Conservation (phyloP, 345 rosid species). For the Leavenworthia alabamica region DNA sequence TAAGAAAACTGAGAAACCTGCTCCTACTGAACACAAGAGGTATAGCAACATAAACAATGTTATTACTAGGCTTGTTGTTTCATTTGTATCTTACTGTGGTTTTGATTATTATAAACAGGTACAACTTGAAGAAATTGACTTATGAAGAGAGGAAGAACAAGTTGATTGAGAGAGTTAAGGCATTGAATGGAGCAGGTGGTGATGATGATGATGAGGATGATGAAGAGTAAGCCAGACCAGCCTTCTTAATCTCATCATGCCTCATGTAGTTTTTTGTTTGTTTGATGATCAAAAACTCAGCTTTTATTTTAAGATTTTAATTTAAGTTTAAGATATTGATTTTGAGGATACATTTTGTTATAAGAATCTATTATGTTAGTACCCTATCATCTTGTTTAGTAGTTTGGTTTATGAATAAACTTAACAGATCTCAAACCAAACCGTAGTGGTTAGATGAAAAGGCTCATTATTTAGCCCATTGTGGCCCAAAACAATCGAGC, state of each 20-base stretch:
- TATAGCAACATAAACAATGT: neutral
- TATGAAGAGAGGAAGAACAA: too few relatives aligned
- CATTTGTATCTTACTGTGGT: neutral
- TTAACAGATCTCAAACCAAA: too few relatives aligned
- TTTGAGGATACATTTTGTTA: neutral
- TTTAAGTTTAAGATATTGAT: constrained; percentile 18
- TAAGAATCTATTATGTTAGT: neutral
- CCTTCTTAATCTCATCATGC: neutral
- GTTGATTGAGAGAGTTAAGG: too few relatives aligned
- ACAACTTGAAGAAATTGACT: constrained; percentile 69
- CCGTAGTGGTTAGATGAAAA: too few relatives aligned
- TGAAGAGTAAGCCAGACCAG: too few relatives aligned
- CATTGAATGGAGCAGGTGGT: too few relatives aligned
- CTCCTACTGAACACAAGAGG: constrained; percentile 62
- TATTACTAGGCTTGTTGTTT: neutral
- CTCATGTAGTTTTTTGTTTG: constrained; percentile 20
- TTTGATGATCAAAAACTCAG: constrained; percentile 6
- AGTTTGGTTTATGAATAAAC: too few relatives aligned
- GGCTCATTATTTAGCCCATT: too few relatives aligned
- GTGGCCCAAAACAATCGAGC: too few relatives aligned
- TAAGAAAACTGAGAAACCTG: constrained; percentile 46
- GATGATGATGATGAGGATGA: too few relatives aligned
- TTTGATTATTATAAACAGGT: constrained; percentile 39
- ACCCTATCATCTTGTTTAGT: too few relatives aligned
- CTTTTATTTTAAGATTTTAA: constrained; percentile 7